phyloP scores from a whole-genome alignment of 2,329 filamentous ascomycete species.

The Diaporthe nobilis region DNA sequence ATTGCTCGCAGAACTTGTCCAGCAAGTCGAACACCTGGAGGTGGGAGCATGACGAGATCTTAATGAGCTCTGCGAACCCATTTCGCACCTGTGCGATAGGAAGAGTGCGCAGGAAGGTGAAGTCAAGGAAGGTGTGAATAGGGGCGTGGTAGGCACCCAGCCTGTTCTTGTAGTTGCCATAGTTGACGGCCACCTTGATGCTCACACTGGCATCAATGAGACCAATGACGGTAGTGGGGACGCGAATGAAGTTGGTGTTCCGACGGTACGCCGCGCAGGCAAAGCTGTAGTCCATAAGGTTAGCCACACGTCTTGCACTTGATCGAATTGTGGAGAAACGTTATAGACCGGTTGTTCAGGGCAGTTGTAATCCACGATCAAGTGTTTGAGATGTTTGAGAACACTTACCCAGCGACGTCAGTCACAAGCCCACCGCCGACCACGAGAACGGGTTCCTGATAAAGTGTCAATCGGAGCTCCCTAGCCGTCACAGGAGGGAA shows the following conservation, averaged over 20 bases:
- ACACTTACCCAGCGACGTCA: constrained; percentile 77
- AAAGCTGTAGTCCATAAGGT: constrained; percentile 60
- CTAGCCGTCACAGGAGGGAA: neutral
- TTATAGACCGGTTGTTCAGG: neutral
- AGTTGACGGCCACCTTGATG: constrained; percentile 85
- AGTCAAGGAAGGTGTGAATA: constrained; percentile 80
- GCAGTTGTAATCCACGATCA: constrained; percentile 30
- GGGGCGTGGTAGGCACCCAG: constrained; percentile 82
- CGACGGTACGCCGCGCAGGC: constrained; percentile 80
- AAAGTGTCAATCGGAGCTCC: constrained; percentile 27
- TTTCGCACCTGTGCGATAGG: constrained; percentile 79
- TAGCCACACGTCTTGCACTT: constrained; percentile 39
- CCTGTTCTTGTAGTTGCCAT: constrained; percentile 82
- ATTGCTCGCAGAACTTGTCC: constrained; percentile 77
- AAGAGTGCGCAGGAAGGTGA: constrained; percentile 78
- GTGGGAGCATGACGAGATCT: constrained; percentile 81
- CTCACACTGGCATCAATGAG: constrained; percentile 82
- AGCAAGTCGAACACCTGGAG: constrained; percentile 76
- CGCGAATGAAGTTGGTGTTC: constrained; percentile 81
- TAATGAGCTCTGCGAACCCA: constrained; percentile 82
- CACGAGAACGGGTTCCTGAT: constrained; percentile 73
- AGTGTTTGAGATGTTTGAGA: constrained; percentile 32
- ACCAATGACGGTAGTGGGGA: constrained; percentile 82
- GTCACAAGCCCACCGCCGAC: constrained; percentile 80
- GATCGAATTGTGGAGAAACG: neutral